These are phyloP conservation scores for Aureobasidium vineae DNA, from an alignment of 2,329 filamentous ascomycete species.

Conservation along the genomic window DNA sequence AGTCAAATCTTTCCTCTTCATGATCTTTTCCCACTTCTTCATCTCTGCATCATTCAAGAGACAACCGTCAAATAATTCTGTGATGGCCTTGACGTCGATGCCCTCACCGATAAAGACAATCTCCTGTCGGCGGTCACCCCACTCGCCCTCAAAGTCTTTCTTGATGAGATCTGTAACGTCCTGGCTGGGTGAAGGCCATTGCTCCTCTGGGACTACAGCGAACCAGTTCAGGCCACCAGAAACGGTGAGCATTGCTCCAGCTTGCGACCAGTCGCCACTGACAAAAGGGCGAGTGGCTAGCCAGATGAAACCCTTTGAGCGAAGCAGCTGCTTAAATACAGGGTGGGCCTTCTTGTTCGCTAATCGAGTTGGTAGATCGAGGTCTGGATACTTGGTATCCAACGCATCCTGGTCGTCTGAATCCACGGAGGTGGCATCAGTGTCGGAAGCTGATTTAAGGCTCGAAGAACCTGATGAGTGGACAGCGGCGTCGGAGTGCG, in stretches of 20 bases:
- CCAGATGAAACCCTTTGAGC: slow-evolving; percentile 63
- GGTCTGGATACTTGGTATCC: slow-evolving; percentile 26
- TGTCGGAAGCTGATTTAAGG: neutral
- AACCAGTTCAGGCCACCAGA: slow-evolving; percentile 59
- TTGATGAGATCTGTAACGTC: slow-evolving; percentile 51
- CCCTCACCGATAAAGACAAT: slow-evolving; percentile 71
- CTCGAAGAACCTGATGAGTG: slow-evolving; percentile 6
- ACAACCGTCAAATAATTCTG: slow-evolving; percentile 57
- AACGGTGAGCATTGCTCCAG: slow-evolving; percentile 63
- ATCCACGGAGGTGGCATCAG: slow-evolving; percentile 17
- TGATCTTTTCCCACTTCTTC: slow-evolving; percentile 43
- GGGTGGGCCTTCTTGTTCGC: slow-evolving; percentile 56
- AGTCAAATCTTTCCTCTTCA: slow-evolving; percentile 34
- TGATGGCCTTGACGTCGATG: slow-evolving; percentile 55
- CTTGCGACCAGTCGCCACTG: slow-evolving; percentile 62
- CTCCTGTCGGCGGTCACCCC: slow-evolving; percentile 70
- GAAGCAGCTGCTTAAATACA: slow-evolving; percentile 56
- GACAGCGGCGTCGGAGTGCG: slow-evolving; percentile 32
- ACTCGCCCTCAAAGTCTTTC: slow-evolving; percentile 53
- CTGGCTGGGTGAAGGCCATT: slow-evolving; percentile 51
- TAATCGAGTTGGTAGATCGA: slow-evolving; percentile 46
- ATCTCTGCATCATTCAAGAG: slow-evolving; percentile 61
- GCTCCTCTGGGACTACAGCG: slow-evolving; percentile 55
- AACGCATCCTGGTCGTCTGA: neutral
- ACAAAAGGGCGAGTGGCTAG: slow-evolving; percentile 58